Evolutionary conservation across 2,329 filamentous ascomycete genomes (phyloP), one percentile per base, ranked within the genome.

Genomic region (Grosmannia penicillata): DNA sequence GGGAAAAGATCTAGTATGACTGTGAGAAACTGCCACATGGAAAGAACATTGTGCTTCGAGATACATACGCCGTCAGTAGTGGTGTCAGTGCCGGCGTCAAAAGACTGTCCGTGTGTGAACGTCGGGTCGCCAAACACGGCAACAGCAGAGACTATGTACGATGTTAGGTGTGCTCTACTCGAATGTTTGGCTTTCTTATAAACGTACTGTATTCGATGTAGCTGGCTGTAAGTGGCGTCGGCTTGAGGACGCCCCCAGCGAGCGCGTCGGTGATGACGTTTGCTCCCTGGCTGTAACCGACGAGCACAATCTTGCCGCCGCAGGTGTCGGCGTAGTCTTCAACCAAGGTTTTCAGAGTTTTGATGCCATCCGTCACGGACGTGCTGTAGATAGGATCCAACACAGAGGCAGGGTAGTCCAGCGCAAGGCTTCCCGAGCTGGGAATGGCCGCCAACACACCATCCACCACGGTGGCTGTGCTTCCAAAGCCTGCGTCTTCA

Each of bases 1-100:
- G 49, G 17, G 48, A 45, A 32, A 52, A 52, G 36, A 52, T 39
- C 37, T 39, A 8, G 13, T 4, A 30, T 6, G 14, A 4, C 6
- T 17, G 13, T 17, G 7, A 24, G 8, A 37, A n/a, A 23, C 6
- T 1, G 8, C 11, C 5, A 8, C 4, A 6, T 6, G 8, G 22
- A 3, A 21, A 4, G 6, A 29, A 29, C 27, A 29, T 10, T 29
- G 27, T 19, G 33, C 37, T 33, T 38, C n/a, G n/a, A n/a, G n/a
- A n/a, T n/a, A n/a, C n/a, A n/a, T n/a, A 40, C 38, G n/a, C 38
- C 38, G 26, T 40, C 17, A 8, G 17, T 22, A n/a, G 9, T 30
- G 23, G 38, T 40, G 28, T 40, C 35, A 18, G 38, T 40, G 29
- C 38, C 38, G 15, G 26, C 33, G 15, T 40, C 38, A 15, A 40